Conservation (phyloP, 352 stramenopile genomes). For the Globisporangium solare region DNA sequence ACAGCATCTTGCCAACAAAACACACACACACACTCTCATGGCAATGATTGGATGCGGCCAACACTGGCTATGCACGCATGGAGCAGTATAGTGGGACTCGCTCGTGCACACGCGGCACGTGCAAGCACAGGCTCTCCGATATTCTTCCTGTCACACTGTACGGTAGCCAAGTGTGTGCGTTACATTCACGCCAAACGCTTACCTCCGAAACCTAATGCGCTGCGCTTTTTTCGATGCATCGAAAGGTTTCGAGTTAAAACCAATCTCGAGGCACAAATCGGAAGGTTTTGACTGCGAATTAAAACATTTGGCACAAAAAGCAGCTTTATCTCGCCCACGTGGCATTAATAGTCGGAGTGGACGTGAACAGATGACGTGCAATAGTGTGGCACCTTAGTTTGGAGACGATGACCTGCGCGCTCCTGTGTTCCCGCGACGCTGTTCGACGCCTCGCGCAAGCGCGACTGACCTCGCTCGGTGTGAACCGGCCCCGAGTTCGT, state of each 20-base stretch:
- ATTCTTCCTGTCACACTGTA: conserved; percentile 7
- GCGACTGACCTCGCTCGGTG: not conserved
- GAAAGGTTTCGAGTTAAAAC: too few species aligned
- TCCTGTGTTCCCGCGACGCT: not conserved
- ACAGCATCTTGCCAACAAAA: too few species aligned
- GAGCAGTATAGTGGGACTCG: not conserved
- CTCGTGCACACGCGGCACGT: not conserved
- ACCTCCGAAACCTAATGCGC: not conserved
- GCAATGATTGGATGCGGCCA: too few species aligned
- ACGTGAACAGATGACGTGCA: not conserved
- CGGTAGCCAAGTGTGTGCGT: conserved; percentile 1
- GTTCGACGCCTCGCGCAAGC: not conserved
- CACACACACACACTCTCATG: too few species aligned
- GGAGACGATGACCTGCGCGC: not conserved
- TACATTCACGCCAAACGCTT: not conserved
- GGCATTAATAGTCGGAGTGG: not conserved
- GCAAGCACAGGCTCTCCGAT: not conserved
- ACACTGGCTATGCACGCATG: too few species aligned
- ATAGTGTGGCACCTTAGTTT: not conserved
- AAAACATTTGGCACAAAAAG: too few species aligned
- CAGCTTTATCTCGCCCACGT: too few species aligned
- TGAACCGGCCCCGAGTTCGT: too few species aligned
- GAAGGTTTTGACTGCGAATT: too few species aligned
- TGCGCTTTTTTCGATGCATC: too few species aligned
- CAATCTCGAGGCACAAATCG: too few species aligned